Evolutionary conservation across 2,329 filamentous ascomycete genomes (phyloP).

Genomic region (Fusarium robinianum): DNA sequence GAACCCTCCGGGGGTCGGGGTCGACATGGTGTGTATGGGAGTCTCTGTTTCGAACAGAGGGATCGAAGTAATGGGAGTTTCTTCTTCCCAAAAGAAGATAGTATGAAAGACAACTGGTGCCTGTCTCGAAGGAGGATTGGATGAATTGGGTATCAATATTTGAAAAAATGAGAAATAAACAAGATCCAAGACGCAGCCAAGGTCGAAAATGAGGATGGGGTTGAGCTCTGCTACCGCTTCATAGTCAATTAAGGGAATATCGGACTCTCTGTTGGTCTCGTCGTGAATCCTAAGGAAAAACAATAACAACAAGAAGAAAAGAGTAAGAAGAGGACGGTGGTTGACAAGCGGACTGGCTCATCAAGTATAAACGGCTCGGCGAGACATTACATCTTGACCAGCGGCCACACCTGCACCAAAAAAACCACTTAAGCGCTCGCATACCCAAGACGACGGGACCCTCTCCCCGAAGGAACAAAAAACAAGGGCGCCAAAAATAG

Average conservation of each 20-base stretch:
- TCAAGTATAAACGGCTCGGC: no score
- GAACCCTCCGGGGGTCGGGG: constrained; percentile 54
- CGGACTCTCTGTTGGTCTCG: background rate
- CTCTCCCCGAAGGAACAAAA: no score
- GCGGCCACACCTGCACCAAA: background rate
- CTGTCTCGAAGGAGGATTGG: background rate
- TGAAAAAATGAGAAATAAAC: constrained; percentile 20
- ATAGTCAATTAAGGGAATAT: constrained; percentile 22
- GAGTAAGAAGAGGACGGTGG: no score
- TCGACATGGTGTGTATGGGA: constrained; percentile 43
- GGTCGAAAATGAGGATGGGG: constrained; percentile 14
- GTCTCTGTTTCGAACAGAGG: constrained; percentile 30
- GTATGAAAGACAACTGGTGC: no score
- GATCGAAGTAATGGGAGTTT: background rate
- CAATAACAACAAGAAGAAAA: background rate
- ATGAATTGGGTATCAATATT: constrained; percentile 19
- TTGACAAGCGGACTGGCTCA: no score
- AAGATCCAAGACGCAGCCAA: constrained; percentile 8
- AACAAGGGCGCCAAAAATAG: constrained; percentile 28
- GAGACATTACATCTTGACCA: no score
- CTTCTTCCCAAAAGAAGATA: constrained; percentile 36
- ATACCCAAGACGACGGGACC: constrained; percentile 4
- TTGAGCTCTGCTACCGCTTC: constrained; percentile 34
- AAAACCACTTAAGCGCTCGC: constrained; percentile 26
- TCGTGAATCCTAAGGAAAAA: background rate